Percentiles rank a stretch among this genome's conserved stretches.
Conservation (phyloP, 345 rosid species). For the Triadica sebifera region DNA sequence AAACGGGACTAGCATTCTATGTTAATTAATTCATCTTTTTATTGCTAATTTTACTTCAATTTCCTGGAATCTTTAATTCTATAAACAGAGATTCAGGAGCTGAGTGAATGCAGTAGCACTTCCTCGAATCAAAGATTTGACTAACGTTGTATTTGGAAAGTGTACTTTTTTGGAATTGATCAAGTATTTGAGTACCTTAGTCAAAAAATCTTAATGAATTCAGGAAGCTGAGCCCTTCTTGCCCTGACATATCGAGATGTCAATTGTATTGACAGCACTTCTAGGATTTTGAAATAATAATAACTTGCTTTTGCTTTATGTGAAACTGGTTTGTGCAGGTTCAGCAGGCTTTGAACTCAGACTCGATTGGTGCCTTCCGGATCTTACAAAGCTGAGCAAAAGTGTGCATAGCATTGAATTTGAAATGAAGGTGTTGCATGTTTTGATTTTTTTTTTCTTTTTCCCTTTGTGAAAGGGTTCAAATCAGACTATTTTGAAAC, state of each 20-base stretch:
- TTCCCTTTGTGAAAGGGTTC: not conserved
- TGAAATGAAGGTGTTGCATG: slow-evolving; percentile 8
- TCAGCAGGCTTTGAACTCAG: not conserved
- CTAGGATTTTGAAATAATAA: not conserved
- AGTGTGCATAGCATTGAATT: not conserved
- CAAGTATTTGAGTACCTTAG: not conserved
- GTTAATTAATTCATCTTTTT: not conserved
- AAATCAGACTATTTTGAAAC: not conserved
- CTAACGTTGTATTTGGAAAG: not conserved
- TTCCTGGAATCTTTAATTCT: not conserved
- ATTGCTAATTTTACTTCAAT: not conserved
- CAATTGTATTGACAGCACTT: not conserved
- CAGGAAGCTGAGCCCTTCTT: not conserved
- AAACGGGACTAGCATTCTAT: not conserved
- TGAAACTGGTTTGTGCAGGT: not conserved
- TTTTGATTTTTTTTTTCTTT: not conserved
- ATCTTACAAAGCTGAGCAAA: not conserved
- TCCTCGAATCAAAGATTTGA: not conserved
- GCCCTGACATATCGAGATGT: not conserved
- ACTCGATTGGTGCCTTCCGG: not conserved
- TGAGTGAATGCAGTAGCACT: not conserved
- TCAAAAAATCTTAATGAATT: no score
- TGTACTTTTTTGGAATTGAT: no score
- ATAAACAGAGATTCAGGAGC: not conserved
- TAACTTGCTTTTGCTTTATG: not conserved